Conservation (phyloP, 768 basidiomycete genomes). For the Russula emetica region DNA sequence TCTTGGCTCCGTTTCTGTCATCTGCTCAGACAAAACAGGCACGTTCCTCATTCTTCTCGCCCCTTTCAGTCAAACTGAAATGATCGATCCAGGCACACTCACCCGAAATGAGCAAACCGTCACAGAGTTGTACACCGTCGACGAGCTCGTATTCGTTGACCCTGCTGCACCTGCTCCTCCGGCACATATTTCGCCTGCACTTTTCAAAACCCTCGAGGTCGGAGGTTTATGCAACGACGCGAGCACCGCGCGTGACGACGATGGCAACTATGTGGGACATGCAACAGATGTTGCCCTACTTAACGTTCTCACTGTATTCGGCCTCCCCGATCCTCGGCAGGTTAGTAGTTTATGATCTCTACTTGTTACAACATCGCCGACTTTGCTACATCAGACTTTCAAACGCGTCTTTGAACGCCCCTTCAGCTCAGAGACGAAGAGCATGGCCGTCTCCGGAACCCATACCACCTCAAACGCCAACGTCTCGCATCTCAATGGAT, state of each 20-base stretch:
- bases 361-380: neutral
- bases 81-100: slow-evolving; percentile 33
- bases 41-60: slow-evolving; percentile 38
- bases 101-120: slow-evolving; percentile 97
- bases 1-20: slow-evolving; percentile 91
- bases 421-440: slow-evolving; percentile 92
- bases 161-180: slow-evolving; percentile 42
- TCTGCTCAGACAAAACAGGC: slow-evolving; percentile 96
- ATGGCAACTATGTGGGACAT: slow-evolving; percentile 76
- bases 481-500: slow-evolving; percentile 31
- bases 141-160: slow-evolving; percentile 70
- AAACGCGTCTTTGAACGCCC: slow-evolving; percentile 73
- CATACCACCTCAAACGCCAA: slow-evolving; percentile 41
- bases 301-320: slow-evolving; percentile 68
- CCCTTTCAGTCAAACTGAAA: too few relatives aligned
- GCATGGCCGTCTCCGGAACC: slow-evolving; percentile 83
- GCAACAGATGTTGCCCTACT: slow-evolving; percentile 91
- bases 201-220: slow-evolving; percentile 71
- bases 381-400: slow-evolving; percentile 47
- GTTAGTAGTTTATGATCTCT: slow-evolving; percentile 41
- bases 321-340: slow-evolving; percentile 61
- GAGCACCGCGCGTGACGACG: slow-evolving; percentile 55
- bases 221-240: slow-evolving; percentile 92
- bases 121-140: slow-evolving; percentile 80
- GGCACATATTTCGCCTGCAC: slow-evolving; percentile 52